Conservation (phyloP, 768 basidiomycete genomes). For the Pholiota molesta region DNA sequence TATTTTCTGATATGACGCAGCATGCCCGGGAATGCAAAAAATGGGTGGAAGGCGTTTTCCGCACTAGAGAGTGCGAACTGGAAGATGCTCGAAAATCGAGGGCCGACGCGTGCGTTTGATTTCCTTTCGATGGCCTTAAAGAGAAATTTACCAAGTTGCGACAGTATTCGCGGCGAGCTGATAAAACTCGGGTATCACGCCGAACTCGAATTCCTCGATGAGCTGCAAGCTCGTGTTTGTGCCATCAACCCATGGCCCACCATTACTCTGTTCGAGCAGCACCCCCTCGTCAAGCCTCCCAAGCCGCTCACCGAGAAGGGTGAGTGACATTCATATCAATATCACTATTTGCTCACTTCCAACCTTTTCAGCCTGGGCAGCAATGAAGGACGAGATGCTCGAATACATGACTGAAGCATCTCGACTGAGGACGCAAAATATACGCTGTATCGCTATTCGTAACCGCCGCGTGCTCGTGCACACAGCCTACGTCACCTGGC, state of each 20-base stretch:
- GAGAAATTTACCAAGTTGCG: neutral
- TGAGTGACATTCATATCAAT: neutral
- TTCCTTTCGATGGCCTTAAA: neutral
- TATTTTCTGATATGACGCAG: neutral
- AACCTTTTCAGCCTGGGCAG: slow-evolving; percentile 27
- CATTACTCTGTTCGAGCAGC: neutral
- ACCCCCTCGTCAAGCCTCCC: slow-evolving; percentile 14
- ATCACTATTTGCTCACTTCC: neutral
- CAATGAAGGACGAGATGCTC: slow-evolving; percentile 29
- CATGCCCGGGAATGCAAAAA: slow-evolving; percentile 8
- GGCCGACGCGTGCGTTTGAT: slow-evolving; percentile 9
- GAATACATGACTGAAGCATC: slow-evolving; percentile 28
- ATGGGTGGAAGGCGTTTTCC: slow-evolving; percentile 6
- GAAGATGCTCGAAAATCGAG: slow-evolving; percentile 10
- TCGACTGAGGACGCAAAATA: slow-evolving; percentile 20
- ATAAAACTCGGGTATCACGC: slow-evolving; percentile 11
- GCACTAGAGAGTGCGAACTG: slow-evolving; percentile 15
- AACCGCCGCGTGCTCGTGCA: slow-evolving; percentile 22
- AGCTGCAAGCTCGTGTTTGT: slow-evolving; percentile 1
- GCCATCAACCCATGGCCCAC: neutral
- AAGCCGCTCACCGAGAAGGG: slow-evolving; percentile 15
- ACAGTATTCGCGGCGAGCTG: slow-evolving; percentile 15
- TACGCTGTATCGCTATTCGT: slow-evolving; percentile 21
- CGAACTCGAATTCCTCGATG: slow-evolving; percentile 18
- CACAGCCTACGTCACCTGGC: slow-evolving; percentile 26